Evolutionary conservation across 331 rosid genomes (phyloP).

Genomic region (Acacia pycnantha): DNA sequence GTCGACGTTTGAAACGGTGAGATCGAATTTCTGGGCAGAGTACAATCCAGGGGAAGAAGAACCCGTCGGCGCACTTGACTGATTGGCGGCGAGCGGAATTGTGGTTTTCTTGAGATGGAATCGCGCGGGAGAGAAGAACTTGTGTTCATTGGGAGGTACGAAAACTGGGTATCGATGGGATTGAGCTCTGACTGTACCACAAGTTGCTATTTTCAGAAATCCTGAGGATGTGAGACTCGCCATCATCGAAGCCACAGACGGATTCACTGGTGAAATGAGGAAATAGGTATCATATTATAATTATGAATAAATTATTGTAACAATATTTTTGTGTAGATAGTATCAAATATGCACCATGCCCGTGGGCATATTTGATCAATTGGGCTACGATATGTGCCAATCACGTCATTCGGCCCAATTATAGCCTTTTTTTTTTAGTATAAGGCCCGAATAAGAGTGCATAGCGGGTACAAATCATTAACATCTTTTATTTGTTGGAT

Average conservation of each 20-base stretch:
- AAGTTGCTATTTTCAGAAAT: conserved; percentile 26
- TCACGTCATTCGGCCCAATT: background rate
- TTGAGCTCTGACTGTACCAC: background rate
- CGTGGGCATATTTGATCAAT: background rate
- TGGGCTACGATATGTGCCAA: background rate
- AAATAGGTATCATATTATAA: background rate
- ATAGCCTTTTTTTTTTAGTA: no score
- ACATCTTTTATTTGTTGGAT: no score
- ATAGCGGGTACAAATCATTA: no score
- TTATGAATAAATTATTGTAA: no score
- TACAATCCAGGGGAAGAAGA: conserved; percentile 73
- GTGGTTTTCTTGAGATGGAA: conserved; percentile 8
- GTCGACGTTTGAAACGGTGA: conserved; percentile 73
- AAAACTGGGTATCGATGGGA: conserved; percentile 24
- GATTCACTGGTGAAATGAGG: background rate
- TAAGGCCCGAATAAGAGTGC: no score
- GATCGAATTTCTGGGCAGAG: conserved; percentile 76
- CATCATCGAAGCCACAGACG: conserved; percentile 27
- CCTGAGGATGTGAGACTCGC: conserved; percentile 42
- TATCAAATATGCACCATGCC: background rate
- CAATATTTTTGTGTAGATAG: no score
- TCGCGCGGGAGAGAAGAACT: background rate
- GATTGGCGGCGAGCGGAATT: conserved; percentile 41
- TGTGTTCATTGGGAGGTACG: background rate
- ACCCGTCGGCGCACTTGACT: conserved; percentile 32